Conservation (phyloP, 2,329 filamentous ascomycete genomes). For the Hysterium pulicare region DNA sequence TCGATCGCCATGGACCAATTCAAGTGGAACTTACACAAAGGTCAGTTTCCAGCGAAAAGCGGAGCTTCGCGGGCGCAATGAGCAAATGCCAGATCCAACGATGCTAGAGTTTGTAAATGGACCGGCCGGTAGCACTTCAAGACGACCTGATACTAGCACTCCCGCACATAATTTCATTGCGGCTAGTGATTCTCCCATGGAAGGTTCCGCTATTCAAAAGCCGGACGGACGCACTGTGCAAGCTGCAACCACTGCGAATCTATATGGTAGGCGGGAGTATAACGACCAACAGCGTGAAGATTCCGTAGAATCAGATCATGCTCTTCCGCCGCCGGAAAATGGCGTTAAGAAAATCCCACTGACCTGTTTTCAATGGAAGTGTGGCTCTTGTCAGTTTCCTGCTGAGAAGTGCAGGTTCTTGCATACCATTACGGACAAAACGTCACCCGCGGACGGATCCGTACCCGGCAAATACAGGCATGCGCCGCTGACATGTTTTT, state of each 20-base stretch:
- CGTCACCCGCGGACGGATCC: constrained; percentile 14
- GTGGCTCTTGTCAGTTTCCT: constrained; percentile 16
- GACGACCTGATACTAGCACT: too few species aligned
- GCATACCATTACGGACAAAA: constrained; percentile 19
- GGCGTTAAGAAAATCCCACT: constrained; percentile 21
- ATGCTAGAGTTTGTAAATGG: constrained; percentile 24
- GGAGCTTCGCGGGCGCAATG: constrained; percentile 18
- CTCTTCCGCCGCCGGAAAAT: background rate
- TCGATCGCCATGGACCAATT: constrained; percentile 12
- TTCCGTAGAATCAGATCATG: background rate
- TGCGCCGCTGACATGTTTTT: constrained; percentile 26
- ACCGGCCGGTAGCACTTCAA: too few species aligned
- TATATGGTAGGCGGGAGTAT: too few species aligned
- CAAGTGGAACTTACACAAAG: constrained; percentile 15
- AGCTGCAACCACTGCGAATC: background rate
- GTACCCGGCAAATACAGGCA: constrained; percentile 24
- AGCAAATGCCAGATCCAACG: constrained; percentile 22
- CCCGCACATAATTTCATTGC: too few species aligned
- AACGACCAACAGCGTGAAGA: background rate
- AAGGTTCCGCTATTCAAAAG: background rate
- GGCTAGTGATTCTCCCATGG: constrained; percentile 6
- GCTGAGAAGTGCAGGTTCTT: constrained; percentile 22
- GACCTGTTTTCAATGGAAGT: constrained; percentile 28
- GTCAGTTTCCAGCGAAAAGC: constrained; percentile 16
- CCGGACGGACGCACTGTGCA: background rate